These are phyloP conservation scores for Coemansia sp. DNA, from an alignment of 192 early-diverging fungal genomes.

Conservation along the genomic window DNA sequence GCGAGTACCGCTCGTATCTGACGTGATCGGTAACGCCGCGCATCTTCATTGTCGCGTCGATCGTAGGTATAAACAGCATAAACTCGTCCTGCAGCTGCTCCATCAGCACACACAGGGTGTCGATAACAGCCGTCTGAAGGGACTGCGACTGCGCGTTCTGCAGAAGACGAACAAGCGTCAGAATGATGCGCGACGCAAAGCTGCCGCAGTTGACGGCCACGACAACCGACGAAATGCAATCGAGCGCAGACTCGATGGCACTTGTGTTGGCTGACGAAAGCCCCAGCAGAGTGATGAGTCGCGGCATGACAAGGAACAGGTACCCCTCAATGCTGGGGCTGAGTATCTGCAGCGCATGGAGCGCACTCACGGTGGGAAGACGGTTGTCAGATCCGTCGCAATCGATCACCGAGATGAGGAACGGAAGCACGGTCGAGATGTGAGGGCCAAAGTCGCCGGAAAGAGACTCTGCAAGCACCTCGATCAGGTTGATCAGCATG, in stretches of 20 bases:
- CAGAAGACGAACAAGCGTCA: constrained; percentile 82
- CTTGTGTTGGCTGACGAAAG: constrained; percentile 59
- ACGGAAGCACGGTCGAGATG: constrained; percentile 78
- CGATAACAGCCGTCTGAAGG: constrained; percentile 70
- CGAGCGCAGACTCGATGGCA: constrained; percentile 70
- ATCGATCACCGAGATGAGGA: constrained; percentile 87
- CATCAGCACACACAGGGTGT: constrained; percentile 78
- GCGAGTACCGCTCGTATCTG: constrained; percentile 76
- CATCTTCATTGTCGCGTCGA: constrained; percentile 76
- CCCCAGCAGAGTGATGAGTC: constrained; percentile 80
- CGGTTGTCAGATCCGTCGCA: constrained; percentile 71
- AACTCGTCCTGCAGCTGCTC: constrained; percentile 88
- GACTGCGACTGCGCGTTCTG: constrained; percentile 51
- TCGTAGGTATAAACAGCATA: constrained; percentile 84
- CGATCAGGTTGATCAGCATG: constrained; percentile 73
- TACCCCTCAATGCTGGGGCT: constrained; percentile 93
- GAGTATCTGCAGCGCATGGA: constrained; percentile 82
- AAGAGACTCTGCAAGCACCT: constrained; percentile 82
- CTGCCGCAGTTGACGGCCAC: constrained; percentile 82
- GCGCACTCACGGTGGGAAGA: constrained; percentile 64
- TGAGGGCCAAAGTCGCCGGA: constrained; percentile 92
- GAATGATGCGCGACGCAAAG: constrained; percentile 89
- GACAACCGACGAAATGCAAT: constrained; percentile 73
- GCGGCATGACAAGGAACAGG: constrained; percentile 88
- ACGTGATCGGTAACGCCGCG: constrained; percentile 65